phyloP scores from a whole-genome alignment of 192 early-diverging fungal genomes.

The Coemansia biformis region DNA sequence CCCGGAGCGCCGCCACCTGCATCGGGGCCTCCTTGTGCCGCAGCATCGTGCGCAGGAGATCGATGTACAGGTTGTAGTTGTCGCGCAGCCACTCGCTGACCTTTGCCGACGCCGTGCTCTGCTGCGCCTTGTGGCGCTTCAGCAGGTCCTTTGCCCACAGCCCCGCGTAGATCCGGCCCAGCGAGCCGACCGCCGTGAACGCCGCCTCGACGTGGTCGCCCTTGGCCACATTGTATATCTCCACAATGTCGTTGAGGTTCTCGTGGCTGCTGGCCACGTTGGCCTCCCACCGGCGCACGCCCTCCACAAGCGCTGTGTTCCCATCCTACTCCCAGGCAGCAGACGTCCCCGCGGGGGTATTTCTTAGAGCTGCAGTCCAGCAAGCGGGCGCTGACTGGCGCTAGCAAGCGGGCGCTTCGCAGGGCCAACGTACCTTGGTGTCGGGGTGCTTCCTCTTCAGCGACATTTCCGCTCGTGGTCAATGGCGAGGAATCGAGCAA shows the following conservation, averaged over 20 bases:
- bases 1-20: constrained; percentile 70
- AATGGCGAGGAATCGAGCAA: too few species aligned
- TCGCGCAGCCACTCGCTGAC: constrained; percentile 72
- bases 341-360: too few species aligned
- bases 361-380: not conserved
- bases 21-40: constrained; percentile 61
- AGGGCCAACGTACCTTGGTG: constrained; percentile 3
- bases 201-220: constrained; percentile 51
- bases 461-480: constrained; percentile 10
- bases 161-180: constrained; percentile 64
- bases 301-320: constrained; percentile 10
- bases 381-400: not conserved
- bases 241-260: constrained; percentile 70
- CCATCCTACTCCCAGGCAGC: constrained; percentile 2
- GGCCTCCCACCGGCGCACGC: constrained; percentile 58
- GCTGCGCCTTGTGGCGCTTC: constrained; percentile 10
- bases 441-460: constrained; percentile 27
- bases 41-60: constrained; percentile 53
- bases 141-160: constrained; percentile 37
- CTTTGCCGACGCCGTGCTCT: constrained; percentile 43
- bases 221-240: constrained; percentile 48
- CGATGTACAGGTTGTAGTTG: constrained; percentile 66
- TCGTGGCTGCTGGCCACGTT: constrained; percentile 62
- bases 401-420: not conserved
- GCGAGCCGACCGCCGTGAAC: constrained; percentile 65